Conservation (phyloP, 345 rosid genomes). For the Odontarrhena argentea region DNA sequence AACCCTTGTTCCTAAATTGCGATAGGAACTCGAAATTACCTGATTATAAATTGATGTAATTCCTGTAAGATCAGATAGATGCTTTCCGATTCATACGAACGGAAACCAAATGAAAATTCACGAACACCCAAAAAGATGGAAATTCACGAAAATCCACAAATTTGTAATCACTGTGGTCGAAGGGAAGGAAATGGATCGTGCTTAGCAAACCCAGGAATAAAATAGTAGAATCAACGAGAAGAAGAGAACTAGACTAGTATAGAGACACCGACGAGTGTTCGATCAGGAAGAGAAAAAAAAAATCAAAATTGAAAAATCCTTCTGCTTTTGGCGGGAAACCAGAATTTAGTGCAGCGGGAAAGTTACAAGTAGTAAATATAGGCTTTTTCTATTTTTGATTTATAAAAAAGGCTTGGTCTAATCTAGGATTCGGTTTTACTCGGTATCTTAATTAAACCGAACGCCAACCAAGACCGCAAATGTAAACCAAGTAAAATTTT, state of each 20-base stretch:
- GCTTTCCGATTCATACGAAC: not conserved
- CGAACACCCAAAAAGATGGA: not conserved
- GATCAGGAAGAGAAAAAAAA: no score
- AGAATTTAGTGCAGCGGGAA: constrained; percentile 34
- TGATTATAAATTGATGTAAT: not conserved
- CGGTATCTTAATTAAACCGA: constrained; percentile 20
- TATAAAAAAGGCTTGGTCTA: no score
- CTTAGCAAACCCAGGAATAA: not conserved
- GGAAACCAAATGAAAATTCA: not conserved
- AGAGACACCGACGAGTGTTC: not conserved
- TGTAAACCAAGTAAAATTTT: not conserved
- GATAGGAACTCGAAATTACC: constrained; percentile 22
- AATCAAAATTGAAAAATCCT: not conserved
- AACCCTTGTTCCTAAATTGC: not conserved
- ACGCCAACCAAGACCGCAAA: not conserved
- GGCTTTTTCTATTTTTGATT: not conserved
- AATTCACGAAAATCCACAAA: not conserved
- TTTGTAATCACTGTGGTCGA: not conserved
- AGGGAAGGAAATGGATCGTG: not conserved
- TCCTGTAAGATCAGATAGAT: constrained; percentile 14
- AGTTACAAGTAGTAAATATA: not conserved
- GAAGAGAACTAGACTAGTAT: not conserved
- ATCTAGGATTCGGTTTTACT: constrained; percentile 16
- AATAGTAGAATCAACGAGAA: not conserved
- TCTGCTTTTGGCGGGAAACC: constrained; percentile 34